Base-by-base conservation (phyloP, 352 stramenopile genomes). In the Chrysophaeum taylorii region DNA sequence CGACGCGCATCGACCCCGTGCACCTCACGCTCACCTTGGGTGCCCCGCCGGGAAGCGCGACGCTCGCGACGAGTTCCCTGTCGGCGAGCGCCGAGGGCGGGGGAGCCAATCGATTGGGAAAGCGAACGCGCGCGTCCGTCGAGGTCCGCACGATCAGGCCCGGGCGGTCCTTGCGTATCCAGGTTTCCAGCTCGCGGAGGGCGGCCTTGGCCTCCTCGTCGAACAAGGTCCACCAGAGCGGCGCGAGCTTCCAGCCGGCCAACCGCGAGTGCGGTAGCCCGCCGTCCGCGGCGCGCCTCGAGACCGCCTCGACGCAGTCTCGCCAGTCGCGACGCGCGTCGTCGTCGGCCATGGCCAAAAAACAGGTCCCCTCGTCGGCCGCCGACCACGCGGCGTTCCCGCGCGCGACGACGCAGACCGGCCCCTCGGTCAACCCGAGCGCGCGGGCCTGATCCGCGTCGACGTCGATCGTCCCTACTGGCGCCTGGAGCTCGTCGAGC, bases 391-490 rank as follows among this genome's bases (percentile, higher is more conserved):
- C 1, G 14, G 31, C 5, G 1, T 9, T 2, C 2, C 57, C 57
- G 2, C 14, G 1, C 35, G 57, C 57, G 9, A 66, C 57, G 57
- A 66, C 57, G 57, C 57, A 66, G 12, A 42, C 33, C 48, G 48
- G 48, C 33, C 45, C 57, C 27, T 5, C 21, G 12, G 57, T 16
- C 16, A 66, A 35, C 5, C 57, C 57, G 12, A 66, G 36, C 5
- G 57, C 57, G 1, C n/a, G 31, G 23, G 36, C 33, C 33, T 42
- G 31, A 31, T 27, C 57, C 12, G 4, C 5, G 5, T n/a, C 57
- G 15, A 66, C n/a, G 57, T 4, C 14, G 5, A 62, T 21, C 4
- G 16, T 31, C 15, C 27, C 7, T 9, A 9, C 1, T 5, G 50
- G 15, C 4, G 2, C 25, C 50, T 62, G 50, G 4, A 62, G 5